Evolutionary conservation across 2,329 filamentous ascomycete species (phyloP).

Genomic region (Ascochyta fabae): DNA sequence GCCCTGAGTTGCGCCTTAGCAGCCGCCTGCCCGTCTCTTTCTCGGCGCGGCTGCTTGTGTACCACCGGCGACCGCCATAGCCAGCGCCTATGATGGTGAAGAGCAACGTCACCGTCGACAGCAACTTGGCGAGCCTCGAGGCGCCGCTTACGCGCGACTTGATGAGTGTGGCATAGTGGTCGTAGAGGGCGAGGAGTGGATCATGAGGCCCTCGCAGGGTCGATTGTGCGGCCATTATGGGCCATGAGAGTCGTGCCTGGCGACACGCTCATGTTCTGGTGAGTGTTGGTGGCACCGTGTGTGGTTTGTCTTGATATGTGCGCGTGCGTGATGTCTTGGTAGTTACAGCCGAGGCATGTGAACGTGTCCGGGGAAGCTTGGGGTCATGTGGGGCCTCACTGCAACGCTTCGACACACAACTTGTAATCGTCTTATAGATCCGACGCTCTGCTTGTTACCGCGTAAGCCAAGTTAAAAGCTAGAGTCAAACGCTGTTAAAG

Average conservation of each 20-base stretch:
- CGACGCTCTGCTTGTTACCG: too few species aligned
- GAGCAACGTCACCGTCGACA: slow-evolving; percentile 77
- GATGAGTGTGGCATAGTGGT: slow-evolving; percentile 57
- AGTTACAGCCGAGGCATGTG: slow-evolving; percentile 36
- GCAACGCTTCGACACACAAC: background rate
- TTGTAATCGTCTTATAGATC: background rate
- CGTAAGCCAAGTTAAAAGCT: too few species aligned
- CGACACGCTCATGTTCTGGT: slow-evolving; percentile 34
- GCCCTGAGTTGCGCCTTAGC: slow-evolving; percentile 87
- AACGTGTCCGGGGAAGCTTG: slow-evolving; percentile 26
- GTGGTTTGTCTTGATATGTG: slow-evolving; percentile 22
- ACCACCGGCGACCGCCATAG: slow-evolving; percentile 80
- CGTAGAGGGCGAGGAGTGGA: slow-evolving; percentile 55
- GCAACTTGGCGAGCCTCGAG: slow-evolving; percentile 73
- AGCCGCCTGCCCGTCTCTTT: slow-evolving; percentile 82
- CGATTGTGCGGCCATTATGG: slow-evolving; percentile 83
- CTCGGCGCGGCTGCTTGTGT: slow-evolving; percentile 75
- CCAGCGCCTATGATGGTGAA: slow-evolving; percentile 79
- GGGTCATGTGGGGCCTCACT: slow-evolving; percentile 13
- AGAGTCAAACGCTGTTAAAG: too few species aligned
- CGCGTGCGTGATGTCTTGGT: slow-evolving; percentile 16
- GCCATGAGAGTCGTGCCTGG: slow-evolving; percentile 35
- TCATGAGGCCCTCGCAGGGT: slow-evolving; percentile 65
- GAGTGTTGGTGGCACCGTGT: slow-evolving; percentile 9
- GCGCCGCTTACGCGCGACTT: slow-evolving; percentile 64